Conservation (phyloP, 306 rosid genomes). For the Pueraria montana region DNA sequence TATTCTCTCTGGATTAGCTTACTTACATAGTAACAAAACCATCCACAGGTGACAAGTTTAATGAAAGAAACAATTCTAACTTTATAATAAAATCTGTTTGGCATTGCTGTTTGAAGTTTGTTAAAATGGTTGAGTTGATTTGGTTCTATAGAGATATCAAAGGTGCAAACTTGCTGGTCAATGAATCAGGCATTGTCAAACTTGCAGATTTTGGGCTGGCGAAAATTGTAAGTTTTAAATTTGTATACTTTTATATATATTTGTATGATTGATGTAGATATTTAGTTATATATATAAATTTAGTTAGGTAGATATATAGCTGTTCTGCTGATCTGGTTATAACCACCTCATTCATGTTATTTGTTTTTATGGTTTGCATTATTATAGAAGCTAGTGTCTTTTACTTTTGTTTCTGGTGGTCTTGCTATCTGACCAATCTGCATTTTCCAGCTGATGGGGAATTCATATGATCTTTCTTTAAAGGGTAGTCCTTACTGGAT, state of each 20-base stretch:
- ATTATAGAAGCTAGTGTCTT: conserved; percentile 5
- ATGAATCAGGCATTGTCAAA: conserved; percentile 69
- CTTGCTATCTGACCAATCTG: conserved; percentile 34
- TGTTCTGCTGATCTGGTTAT: background rate
- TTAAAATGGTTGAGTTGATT: conserved; percentile 4
- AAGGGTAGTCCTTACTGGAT: conserved; percentile 93
- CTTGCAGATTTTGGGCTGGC: conserved; percentile 91
- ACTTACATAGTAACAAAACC: conserved; percentile 64
- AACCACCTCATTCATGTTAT: conserved; percentile 6
- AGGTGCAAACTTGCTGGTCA: conserved; percentile 84
- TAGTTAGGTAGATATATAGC: background rate
- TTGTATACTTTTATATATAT: conserved; percentile 9
- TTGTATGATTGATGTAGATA: background rate
- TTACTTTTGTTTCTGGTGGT: background rate
- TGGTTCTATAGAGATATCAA: conserved; percentile 69
- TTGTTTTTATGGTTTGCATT: conserved; percentile 3
- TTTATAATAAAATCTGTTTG: background rate
- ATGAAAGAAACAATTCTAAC: background rate
- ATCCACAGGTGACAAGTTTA: conserved; percentile 65
- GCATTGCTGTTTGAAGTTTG: background rate
- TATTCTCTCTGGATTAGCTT: conserved; percentile 71
- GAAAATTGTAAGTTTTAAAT: conserved; percentile 63
- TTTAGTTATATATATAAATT: background rate
- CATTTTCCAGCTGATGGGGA: conserved; percentile 68
- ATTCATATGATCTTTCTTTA: conserved; percentile 69